Evolutionary conservation across 352 stramenopile species (phyloP).

Genomic region (Globisporangium ultimum): DNA sequence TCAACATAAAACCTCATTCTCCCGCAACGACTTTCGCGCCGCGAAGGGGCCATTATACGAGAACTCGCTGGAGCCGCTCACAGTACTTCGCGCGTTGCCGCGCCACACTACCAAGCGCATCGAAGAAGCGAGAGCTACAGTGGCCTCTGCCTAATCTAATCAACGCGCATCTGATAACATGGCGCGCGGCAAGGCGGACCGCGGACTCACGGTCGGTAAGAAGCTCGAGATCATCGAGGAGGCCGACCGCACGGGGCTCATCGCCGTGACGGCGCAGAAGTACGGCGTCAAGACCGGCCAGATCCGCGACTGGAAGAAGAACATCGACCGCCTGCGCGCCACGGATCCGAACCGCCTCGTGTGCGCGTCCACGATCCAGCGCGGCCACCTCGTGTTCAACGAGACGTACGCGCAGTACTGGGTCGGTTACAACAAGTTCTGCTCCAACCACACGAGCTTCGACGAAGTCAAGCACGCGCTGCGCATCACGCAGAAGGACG

Average conservation of each 20-base stretch:
- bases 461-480: slow-evolving; percentile 68
- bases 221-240: slow-evolving; percentile 89
- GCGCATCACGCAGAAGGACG: slow-evolving; percentile 67
- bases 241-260: slow-evolving; percentile 73
- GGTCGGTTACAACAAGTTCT: slow-evolving; percentile 89
- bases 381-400: slow-evolving; percentile 83
- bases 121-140: slow-evolving; percentile 9
- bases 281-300: slow-evolving; percentile 85
- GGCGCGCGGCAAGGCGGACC: slow-evolving; percentile 79
- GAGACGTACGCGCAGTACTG: slow-evolving; percentile 88
- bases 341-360: slow-evolving; percentile 80
- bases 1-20: no score
- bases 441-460: slow-evolving; percentile 67
- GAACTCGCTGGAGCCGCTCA: slow-evolving; percentile 27
- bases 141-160: no score
- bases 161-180: slow-evolving; percentile 22
- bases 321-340: slow-evolving; percentile 68
- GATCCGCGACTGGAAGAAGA: slow-evolving; percentile 88
- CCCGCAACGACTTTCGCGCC: no score
- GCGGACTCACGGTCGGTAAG: slow-evolving; percentile 80
- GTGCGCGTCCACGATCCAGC: slow-evolving; percentile 78
- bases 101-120: background rate
- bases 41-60: slow-evolving; percentile 35
- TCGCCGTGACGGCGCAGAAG: slow-evolving; percentile 76
- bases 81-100: slow-evolving; percentile 15